Base-by-base conservation (phyloP, 441 rosid species). In the Gossypium schwendimanii region DNA sequence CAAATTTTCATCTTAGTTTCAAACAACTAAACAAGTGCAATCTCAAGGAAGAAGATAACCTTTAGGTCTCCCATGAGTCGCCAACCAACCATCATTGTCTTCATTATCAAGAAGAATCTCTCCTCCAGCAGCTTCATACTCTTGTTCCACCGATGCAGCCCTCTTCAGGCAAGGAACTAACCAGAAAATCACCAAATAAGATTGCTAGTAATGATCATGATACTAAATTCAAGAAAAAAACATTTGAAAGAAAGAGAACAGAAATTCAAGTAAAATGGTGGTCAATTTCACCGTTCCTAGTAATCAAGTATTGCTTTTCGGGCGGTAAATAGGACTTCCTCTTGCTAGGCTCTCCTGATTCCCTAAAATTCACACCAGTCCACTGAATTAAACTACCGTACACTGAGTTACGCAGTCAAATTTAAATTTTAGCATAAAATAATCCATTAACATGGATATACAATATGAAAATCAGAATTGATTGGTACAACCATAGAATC, bases 31-130 rank as follows among this genome's bases (percentile, higher is more conserved):
- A 31, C 2, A 3, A 54, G 17, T 20, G 50, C 33, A 17, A 50
- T 14, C 62, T 68, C 45, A 62, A 50, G 11, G 21, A 44, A 4
- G 49, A 54, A 57, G 36, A 36, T 63, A 26, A 91, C 98, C 97
- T 91, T 84, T 91, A 0, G 97, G 98, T 80, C 84, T 91, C 75
- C 99, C 99, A 75, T 95, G 98, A 44, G 99, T 95, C 0, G 99
- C 99, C 55, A 91, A 80, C 99, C 98, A 95, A 74, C 97, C 99
- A 78, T 95, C 98, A 79, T 90, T 83, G 73, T 95, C 98, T 83
- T 95, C 98, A 82, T 89, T 83, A 76, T 95, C 99, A 74, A 93
- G 89, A 71, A 91, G 82, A 80, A 95, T 84, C 84, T 95, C 98
- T 57, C 97, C 99, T 77, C 99, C 97, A 36, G 94, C 89, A 78